Conservation (phyloP, 2,329 filamentous ascomycete genomes). For the Diaporthe citrichinensis region DNA sequence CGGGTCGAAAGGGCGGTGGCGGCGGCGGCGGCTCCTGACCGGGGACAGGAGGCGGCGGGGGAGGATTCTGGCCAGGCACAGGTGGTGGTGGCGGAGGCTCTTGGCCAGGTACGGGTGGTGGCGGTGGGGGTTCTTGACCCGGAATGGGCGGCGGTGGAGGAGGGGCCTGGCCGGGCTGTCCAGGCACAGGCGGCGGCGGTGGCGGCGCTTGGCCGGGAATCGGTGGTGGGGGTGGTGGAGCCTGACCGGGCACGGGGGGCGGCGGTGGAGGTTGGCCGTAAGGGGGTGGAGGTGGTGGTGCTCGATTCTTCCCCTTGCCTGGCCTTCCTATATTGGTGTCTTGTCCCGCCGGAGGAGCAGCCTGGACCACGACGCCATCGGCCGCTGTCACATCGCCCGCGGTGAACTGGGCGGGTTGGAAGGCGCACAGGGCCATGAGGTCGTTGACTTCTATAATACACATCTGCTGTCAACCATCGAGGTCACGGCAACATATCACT, state of each 20-base stretch:
- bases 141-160: background rate
- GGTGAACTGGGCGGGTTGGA: conserved; percentile 6
- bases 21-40: background rate
- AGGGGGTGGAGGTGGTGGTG: background rate
- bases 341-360: background rate
- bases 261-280: background rate
- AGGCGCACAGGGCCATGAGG: conserved; percentile 7
- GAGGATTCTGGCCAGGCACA: background rate
- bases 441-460: background rate
- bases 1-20: background rate
- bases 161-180: background rate
- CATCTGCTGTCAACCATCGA: background rate
- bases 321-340: background rate
- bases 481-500: background rate
- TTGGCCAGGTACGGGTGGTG: background rate
- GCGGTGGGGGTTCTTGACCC: background rate
- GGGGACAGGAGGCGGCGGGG: background rate
- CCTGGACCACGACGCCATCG: background rate
- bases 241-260: background rate
- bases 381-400: background rate
- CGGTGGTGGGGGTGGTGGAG: background rate
- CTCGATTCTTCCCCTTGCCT: background rate
- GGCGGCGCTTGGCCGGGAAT: background rate
- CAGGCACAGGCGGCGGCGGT: background rate
- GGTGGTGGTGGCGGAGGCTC: background rate